Evolutionary conservation across 2,329 filamentous ascomycete species (phyloP), one percentile per base, ranked within the genome.

Genomic region (Xylariales sp.): DNA sequence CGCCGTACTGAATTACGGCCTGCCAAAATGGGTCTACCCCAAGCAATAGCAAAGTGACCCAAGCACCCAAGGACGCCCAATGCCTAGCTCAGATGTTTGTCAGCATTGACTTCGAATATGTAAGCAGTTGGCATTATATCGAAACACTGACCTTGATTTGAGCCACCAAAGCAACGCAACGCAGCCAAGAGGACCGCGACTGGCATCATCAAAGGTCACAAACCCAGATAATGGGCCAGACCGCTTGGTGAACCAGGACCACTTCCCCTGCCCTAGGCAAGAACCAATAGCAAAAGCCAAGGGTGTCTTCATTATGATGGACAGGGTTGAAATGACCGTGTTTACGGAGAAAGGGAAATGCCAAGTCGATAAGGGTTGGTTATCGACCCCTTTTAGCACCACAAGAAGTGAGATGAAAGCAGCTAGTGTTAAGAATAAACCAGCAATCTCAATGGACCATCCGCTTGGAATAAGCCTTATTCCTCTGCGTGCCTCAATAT

Each of bases 201-300:
- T 64, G 3, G 67, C 67, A 3, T 67, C 60, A 8, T 69, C 67
- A 58, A 69, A 69, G 32, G 55, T 45, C 5, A 32, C 54, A 48
- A 69, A 69, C n/a, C 54, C 43, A 1, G 43, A 49, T 16, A 69
- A 12, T 3, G 55, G 55, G 3, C 61, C 67, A 6, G 48, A 34
- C 12, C 64, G 32, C 14, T 53, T 62, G 3, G 30, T 67, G 23
- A 69, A 69, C 60, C 60, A 64, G n/a, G 55, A 18, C 64, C 67
- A 69, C 46, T 69, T 69, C 14, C 43, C 67, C 41, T 69, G 67
- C 5, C 64, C 56, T 7, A 69, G 28, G 30, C 67, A 67, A 7
- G 64, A 67, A 10, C 67, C 60, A 5, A 67, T 39, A 3, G 52
- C 67, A 34, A 57, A 64, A 12, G 60, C 64, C 18, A 69, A 34